Evolutionary conservation across 108 stramenopile genomes (phyloP).

Genomic region (Skeletonema tropicum): DNA sequence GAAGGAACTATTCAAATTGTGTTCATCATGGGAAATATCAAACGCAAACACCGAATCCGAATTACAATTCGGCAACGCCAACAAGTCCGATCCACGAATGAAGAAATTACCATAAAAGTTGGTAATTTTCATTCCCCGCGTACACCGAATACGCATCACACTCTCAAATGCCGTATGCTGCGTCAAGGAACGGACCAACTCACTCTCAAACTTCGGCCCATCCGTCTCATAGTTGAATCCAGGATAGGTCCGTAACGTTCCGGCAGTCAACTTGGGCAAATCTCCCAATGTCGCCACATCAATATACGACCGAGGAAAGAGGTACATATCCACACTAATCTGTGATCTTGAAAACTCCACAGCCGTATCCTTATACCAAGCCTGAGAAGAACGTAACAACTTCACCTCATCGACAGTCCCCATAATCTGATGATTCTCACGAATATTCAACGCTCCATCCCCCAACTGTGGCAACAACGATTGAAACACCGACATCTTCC

Average conservation of each 20-base stretch:
- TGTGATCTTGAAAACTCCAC: conserved; percentile 95
- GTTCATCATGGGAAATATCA: conserved; percentile 94
- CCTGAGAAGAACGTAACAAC: conserved; percentile 78
- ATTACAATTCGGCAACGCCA: conserved; percentile 96
- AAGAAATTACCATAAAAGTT: conserved; percentile 98
- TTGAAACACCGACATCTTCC: conserved; percentile 96
- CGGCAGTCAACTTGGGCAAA: conserved; percentile 89
- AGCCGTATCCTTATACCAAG: conserved; percentile 95
- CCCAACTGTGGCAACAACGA: conserved; percentile 90
- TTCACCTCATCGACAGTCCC: conserved; percentile 94
- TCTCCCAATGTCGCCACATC: conserved; percentile 91
- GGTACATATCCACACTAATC: conserved; percentile 96
- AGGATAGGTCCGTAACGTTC: conserved; percentile 91
- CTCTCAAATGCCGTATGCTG: conserved; percentile 94
- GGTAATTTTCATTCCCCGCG: conserved; percentile 92
- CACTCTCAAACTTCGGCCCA: conserved; percentile 82
- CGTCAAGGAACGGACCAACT: conserved; percentile 80
- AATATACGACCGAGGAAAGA: conserved; percentile 90
- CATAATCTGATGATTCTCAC: conserved; percentile 93
- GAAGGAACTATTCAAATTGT: conserved; percentile 74
- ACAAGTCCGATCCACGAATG: conserved; percentile 95
- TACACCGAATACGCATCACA: conserved; percentile 96
- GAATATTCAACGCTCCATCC: conserved; percentile 84
- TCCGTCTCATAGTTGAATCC: conserved; percentile 79
- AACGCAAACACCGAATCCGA: conserved; percentile 93